Evolutionary conservation across 169 alveolate species (phyloP).

Genomic region (Cryptosporidium meleagridis): DNA sequence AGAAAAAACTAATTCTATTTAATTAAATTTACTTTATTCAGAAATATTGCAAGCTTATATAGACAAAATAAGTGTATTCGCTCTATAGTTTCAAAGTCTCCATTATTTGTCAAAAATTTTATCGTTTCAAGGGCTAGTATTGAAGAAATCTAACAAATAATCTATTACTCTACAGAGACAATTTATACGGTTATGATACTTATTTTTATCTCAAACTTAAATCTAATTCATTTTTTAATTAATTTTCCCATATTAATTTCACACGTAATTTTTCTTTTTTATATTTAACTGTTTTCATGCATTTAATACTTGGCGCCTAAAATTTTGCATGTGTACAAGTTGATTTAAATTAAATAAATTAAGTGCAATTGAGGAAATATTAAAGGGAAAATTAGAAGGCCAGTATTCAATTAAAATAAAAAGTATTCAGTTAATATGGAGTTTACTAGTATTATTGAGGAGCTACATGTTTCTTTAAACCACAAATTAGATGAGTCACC

Average conservation of each 20-base stretch:
- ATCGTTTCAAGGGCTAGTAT: constrained; percentile 16
- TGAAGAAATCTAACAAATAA: constrained; percentile 24
- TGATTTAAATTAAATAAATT: background rate
- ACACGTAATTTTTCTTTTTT: background rate
- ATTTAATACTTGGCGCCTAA: background rate
- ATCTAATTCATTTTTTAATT: background rate
- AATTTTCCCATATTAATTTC: background rate
- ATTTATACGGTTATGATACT: no score
- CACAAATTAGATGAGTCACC: background rate
- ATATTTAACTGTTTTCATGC: background rate
- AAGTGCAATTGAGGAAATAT: background rate
- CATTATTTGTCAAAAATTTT: background rate
- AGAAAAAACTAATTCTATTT: background rate
- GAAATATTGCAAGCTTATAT: constrained; percentile 43
- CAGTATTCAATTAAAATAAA: background rate
- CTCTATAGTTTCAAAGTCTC: constrained; percentile 10
- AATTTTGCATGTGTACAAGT: no score
- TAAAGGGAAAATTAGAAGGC: background rate
- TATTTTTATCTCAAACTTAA: background rate
- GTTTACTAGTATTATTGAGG: background rate
- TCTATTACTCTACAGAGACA: background rate
- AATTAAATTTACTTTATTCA: background rate
- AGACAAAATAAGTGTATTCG: constrained; percentile 23
- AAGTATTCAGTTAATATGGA: constrained; percentile 2
- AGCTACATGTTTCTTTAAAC: background rate